Percentiles rank a stretch among this genome's conserved stretches.
Evolutionary conservation across 352 stramenopile species (phyloP).

Genomic region (Phytophthora citrophthora): DNA sequence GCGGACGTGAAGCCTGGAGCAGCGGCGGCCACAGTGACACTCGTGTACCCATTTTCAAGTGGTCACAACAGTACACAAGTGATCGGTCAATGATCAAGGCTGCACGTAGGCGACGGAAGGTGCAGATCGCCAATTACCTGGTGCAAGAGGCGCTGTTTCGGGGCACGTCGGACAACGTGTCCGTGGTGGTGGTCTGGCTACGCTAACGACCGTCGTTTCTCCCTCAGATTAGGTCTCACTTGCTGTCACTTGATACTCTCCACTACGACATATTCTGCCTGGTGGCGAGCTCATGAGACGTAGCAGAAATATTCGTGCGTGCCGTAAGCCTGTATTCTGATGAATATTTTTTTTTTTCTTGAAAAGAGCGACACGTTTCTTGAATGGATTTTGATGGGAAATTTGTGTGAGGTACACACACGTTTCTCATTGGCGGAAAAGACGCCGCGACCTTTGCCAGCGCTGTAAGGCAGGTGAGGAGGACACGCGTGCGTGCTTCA

Average conservation of each 20-base stretch:
- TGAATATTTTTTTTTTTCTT: constrained; percentile 1
- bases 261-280: not conserved
- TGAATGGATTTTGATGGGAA: constrained; percentile 23
- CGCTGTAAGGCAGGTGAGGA: constrained; percentile 10
- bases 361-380: constrained; percentile 3
- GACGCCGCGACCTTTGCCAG: constrained; percentile 5
- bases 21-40: constrained; percentile 84
- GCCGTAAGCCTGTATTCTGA: constrained; percentile 27
- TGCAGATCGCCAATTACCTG: constrained; percentile 93
- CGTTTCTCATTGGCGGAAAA: constrained; percentile 13
- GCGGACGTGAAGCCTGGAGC: constrained; percentile 80
- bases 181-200: constrained; percentile 92
- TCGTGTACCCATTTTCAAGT: constrained; percentile 88
- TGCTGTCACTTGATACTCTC: not conserved
- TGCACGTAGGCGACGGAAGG: constrained; percentile 83
- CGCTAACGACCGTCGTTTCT: constrained; percentile 33
- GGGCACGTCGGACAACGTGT: constrained; percentile 92
- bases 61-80: constrained; percentile 91
- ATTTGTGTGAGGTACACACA: constrained; percentile 11
- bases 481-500: constrained; percentile 2
- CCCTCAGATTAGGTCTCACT: constrained; percentile 1
- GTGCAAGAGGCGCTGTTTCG: constrained; percentile 91
- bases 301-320: constrained; percentile 28
- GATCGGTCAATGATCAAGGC: constrained; percentile 92
- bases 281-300: not conserved